Evolutionary conservation across 768 basidiomycete genomes (phyloP), one percentile per base, ranked within the genome.

Genomic region (Leccinum pellstonianum): DNA sequence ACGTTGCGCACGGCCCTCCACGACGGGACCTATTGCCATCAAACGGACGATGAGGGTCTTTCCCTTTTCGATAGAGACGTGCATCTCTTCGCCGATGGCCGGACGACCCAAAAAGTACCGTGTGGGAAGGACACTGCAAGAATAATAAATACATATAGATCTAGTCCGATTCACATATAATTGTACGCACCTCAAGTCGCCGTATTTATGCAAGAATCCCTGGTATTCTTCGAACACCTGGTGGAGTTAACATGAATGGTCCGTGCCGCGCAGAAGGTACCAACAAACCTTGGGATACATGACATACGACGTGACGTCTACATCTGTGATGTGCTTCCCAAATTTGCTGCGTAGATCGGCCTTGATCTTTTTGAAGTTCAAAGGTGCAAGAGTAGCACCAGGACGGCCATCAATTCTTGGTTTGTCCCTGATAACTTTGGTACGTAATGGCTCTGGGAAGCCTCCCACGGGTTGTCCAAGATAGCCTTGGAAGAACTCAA

Each of bases 401-500:
- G 97, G 97, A 62, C 97, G 90, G 49, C 85, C 90, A 68, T 98
- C 93, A 70, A 98, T 96, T 75, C 92, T 86, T 49, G 89, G 86
- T 76, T 95, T 95, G 76, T 94, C 86, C 68, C 97, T 87, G 72
- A 98, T 99, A 70, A 99, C 84, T 64, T 87, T 84, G 63, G 87
- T 83, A 64, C 97, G 93, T 63, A 99, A 78, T 43, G 96, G 95
- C 74, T 99, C 97, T 58, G 97, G 97, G 90, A 98, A 98, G 52
- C 97, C 96, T 72, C 95, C 97, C 70, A 93, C 90, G 57, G 97
- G 97, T 72, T 98, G 94, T 33, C 97, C 96, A 63, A 99, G 91
- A 77, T 95, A 96, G 17, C 97, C 97, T 73, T 98, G 95, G 93
- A 98, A 98, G 83, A 97, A 99, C 70, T 98, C 96, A 46, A 94